Base-by-base conservation (phyloP, 805 yeast genomes). In the Pichia membranifaciens region DNA sequence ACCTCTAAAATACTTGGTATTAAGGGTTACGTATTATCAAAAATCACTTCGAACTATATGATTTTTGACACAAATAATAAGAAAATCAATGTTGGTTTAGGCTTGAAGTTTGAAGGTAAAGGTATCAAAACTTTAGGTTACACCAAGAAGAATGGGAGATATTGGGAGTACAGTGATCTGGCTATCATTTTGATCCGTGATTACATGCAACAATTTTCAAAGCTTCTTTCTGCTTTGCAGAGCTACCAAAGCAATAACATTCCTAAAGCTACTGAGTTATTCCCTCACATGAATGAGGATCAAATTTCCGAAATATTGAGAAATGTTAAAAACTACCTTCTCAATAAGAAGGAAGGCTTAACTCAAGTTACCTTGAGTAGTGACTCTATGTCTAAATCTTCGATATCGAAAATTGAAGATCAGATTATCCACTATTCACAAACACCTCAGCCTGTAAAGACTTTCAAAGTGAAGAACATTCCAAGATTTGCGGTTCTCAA, bases 81-180 rank as follows among this genome's bases (percentile, higher is more conserved):
- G 53, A 74, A 75, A 53, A 58, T 73, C 9, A 84, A 90, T 59
- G 71, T 93, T 57, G 98, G 98, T 18, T 70, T 93, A 53, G 86
- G 84, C 48, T 72, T 93, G 63, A 90, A 90, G 66, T 85, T 82
- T 65, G 96, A 90, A 54, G 78, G 78, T 20, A 78, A 79, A 50
- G 79, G 88, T 55, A 76, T 78, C 58, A 91, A 91, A 65, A 98
- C 87, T 3, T 72, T 90, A 52, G 99, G 98, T 4, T 91, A 81
- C 68, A 81, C 96, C 1, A 76, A 81, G 50, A 80, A 82, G 58
- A 70, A 66, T 37, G 75, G 71, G 22, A 72, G 73, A 43, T 82
- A 80, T 20, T 93, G 99, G 99, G 88, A 82, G 56, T 93, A 72
- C 64, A 85, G 95, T 53, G 81, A 79, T 9, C 68, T 83, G 55